These are phyloP conservation scores for Backusella sp. DNA, from an alignment of 192 early-diverging fungal genomes.

Conservation along the genomic window DNA sequence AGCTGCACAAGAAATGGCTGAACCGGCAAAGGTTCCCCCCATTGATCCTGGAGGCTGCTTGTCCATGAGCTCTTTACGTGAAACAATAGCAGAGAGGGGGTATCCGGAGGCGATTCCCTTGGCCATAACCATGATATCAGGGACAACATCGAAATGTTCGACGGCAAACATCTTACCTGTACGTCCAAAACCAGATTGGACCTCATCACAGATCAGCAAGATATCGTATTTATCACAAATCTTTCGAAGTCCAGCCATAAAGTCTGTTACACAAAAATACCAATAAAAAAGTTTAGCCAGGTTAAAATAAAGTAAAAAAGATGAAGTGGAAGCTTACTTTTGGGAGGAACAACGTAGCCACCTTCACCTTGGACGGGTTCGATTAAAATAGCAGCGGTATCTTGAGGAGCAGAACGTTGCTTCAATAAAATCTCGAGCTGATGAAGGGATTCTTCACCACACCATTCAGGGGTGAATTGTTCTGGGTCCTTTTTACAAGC, in stretches of 20 bases:
- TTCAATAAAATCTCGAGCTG: constrained; percentile 42
- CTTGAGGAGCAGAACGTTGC: constrained; percentile 38
- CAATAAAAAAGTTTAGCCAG: background rate
- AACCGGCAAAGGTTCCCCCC: constrained; percentile 36
- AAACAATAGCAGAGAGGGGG: constrained; percentile 41
- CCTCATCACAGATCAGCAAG: constrained; percentile 42
- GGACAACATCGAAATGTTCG: constrained; percentile 35
- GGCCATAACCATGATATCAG: constrained; percentile 48
- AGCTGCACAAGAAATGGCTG: constrained; percentile 21
- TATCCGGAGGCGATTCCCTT: constrained; percentile 48
- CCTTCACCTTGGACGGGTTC: constrained; percentile 46
- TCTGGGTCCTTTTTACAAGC: constrained; percentile 30
- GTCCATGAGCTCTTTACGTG: constrained; percentile 41
- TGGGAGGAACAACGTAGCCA: constrained; percentile 42
- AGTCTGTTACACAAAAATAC: constrained; percentile 20
- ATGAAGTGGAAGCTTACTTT: constrained; percentile 22
- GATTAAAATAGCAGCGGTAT: constrained; percentile 43
- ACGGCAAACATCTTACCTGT: constrained; percentile 48
- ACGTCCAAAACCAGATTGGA: constrained; percentile 45
- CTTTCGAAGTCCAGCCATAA: constrained; percentile 29
- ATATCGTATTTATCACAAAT: constrained; percentile 43
- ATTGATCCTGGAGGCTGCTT: constrained; percentile 41
- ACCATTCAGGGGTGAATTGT: constrained; percentile 29
- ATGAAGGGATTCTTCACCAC: constrained; percentile 35
- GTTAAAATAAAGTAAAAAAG: background rate